Base-by-base conservation (phyloP, 1,284 basidiomycete genomes). In the Leccinum subrobustum region DNA sequence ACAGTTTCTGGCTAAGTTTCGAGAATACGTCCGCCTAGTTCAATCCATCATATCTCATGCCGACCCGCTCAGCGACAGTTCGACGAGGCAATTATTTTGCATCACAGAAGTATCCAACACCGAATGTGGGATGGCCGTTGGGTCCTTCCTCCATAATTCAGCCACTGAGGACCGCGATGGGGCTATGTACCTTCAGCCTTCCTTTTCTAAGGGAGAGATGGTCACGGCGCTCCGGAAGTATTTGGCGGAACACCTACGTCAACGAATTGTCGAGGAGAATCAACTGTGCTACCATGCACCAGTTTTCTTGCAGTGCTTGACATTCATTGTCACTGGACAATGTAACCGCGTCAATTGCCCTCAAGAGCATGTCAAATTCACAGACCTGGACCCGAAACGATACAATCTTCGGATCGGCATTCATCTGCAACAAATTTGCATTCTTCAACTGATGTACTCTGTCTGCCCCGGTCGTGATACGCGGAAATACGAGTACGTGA, bases 401-500 rank as follows among this genome's bases (percentile, higher is more conserved):
- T 83, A 79, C 62, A 78, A 79, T 47, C 6, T 59, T 4, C 78
- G 78, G 3, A 69, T 84, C 6, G 71, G 76, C 2, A 67, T 82
- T 18, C 76, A 81, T 65, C 65, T 85, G 1, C 77, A 79, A 52
- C 83, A 85, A 60, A 78, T 85, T 3, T 59, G 75, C 37, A 79
- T 85, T 7, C 73, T 79, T 55, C 77, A 81, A 31, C 60, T 55
- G 16, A 69, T 52, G 62, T 73, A 63, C 57, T 65, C 66, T 6
- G 58, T 52, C 1, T 44, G 64, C 55, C 68, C 70, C 18, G n/a
- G 57, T 3, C 51, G 57, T 6, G 25, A 6, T 6, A 59, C 39
- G 47, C 63, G 62, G 8, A 58, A 48, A 9, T 2, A 62, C 1
- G 52, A 61, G 76, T 77, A 62, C 1, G 70, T 61, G 20, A 33